Evolutionary conservation across 2,329 filamentous ascomycete species (phyloP).

Genomic region (Mycosphaerella arachidis): DNA sequence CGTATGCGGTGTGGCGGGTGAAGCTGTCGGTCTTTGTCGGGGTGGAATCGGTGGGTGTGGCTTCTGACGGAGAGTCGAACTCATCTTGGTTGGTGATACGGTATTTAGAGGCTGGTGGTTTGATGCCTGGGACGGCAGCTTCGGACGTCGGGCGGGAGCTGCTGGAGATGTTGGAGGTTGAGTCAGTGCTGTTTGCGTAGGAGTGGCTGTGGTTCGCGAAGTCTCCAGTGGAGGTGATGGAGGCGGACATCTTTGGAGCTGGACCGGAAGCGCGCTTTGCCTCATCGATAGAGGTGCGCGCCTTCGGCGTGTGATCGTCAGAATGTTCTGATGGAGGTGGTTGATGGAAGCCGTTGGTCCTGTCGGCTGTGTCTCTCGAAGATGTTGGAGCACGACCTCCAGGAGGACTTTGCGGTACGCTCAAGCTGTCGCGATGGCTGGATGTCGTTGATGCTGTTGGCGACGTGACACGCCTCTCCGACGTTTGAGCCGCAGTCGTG

Average conservation of each 20-base stretch:
- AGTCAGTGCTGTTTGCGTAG: slow-evolving; percentile 25
- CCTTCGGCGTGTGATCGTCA: slow-evolving; percentile 18
- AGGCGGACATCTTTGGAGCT: slow-evolving; percentile 24
- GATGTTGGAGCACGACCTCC: slow-evolving; percentile 4
- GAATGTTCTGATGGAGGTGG: slow-evolving; percentile 24
- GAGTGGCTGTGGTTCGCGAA: slow-evolving; percentile 24
- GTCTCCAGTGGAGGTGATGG: slow-evolving; percentile 26
- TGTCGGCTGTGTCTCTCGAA: slow-evolving; percentile 13
- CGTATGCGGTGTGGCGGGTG: slow-evolving; percentile 11
- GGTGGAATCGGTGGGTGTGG: slow-evolving; percentile 12
- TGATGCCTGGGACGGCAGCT: slow-evolving; percentile 6
- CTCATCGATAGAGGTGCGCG: slow-evolving; percentile 20
- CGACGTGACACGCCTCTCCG: slow-evolving; percentile 39
- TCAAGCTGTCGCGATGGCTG: slow-evolving; percentile 62
- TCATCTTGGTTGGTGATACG: slow-evolving; percentile 14
- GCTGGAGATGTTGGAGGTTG: slow-evolving; percentile 16
- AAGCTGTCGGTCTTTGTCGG: slow-evolving; percentile 22
- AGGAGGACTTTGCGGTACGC: slow-evolving; percentile 64
- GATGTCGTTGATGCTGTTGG: slow-evolving; percentile 26
- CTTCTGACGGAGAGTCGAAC: slow-evolving; percentile 13
- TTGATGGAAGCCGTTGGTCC: slow-evolving; percentile 29
- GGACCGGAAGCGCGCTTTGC: slow-evolving; percentile 18
- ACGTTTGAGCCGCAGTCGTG: slow-evolving; percentile 45
- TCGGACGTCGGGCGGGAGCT: slow-evolving; percentile 11
- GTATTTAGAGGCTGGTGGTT: slow-evolving; percentile 15